Conservation (phyloP, 371 early-diverging fungal genomes). For the Coemansia sp. region DNA sequence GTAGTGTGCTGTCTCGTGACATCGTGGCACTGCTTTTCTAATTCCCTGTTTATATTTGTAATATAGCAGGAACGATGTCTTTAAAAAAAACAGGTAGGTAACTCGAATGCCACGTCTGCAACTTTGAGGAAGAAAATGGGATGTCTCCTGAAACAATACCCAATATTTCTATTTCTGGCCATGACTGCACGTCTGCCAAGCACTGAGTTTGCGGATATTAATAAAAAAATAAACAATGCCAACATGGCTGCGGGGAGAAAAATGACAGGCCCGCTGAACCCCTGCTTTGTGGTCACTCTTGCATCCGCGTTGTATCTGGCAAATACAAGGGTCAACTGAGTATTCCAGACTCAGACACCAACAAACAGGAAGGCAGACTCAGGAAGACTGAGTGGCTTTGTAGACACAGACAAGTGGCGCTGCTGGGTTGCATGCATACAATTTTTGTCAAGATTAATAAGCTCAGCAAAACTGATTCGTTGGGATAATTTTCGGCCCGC, state of each 20-base stretch:
- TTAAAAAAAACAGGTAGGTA: not conserved
- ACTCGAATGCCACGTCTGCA: not conserved
- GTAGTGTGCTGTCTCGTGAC: too few relatives aligned
- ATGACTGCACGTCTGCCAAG: not conserved
- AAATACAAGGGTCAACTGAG: too few relatives aligned
- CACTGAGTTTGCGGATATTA: not conserved
- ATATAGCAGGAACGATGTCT: not conserved
- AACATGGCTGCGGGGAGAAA: not conserved
- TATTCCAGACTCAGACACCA: too few relatives aligned
- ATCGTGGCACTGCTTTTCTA: too few relatives aligned
- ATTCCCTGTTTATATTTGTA: not conserved
- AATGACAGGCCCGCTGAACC: not conserved
- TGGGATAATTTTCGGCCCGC: conserved; percentile 1
- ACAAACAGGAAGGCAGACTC: too few relatives aligned
- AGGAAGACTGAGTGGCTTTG: not conserved
- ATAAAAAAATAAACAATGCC: not conserved
- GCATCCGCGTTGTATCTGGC: too few relatives aligned
- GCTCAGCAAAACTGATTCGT: not conserved
- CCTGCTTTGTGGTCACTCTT: too few relatives aligned
- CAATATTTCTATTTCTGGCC: not conserved
- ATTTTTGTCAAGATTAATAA: not conserved
- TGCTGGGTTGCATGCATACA: not conserved
- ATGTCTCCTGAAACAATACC: conserved; percentile 1
- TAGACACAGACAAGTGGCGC: not conserved
- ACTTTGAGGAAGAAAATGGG: not conserved